Percentiles rank a stretch among this genome's conserved stretches.
These are phyloP conservation scores for Diaporthe sp. DNA, from an alignment of 2,329 filamentous ascomycete genomes.

Conservation along the genomic window DNA sequence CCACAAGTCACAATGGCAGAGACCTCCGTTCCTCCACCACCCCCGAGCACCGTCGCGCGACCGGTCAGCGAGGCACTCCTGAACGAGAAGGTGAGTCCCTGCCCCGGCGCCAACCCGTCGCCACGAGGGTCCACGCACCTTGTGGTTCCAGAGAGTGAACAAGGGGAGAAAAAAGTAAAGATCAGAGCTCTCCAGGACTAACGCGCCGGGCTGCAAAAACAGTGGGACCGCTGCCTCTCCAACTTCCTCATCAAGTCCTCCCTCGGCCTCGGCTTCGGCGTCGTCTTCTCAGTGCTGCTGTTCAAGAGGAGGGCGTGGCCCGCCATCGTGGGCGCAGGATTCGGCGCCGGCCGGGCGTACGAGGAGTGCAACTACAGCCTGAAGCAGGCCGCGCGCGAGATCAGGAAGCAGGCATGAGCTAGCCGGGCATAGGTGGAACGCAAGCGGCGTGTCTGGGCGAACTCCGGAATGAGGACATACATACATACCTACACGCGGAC, in stretches of 20 bases:
- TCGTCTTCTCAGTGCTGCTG: slow-evolving; percentile 97
- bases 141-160: neutral
- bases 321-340: slow-evolving; percentile 92
- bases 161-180: no score
- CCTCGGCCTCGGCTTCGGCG: slow-evolving; percentile 94
- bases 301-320: slow-evolving; percentile 99
- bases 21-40: slow-evolving; percentile 62
- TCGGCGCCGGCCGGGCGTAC: slow-evolving; percentile 95
- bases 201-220: slow-evolving; percentile 5
- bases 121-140: neutral
- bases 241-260: slow-evolving; percentile 97
- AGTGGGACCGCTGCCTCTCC: slow-evolving; percentile 99
- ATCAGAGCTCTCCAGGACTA: neutral
- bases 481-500: neutral
- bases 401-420: slow-evolving; percentile 61
- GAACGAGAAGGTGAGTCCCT: slow-evolving; percentile 89
- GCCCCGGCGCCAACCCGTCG: no score
- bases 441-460: neutral
- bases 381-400: slow-evolving; percentile 69
- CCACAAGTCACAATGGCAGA: slow-evolving; percentile 61
- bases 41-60: slow-evolving; percentile 75
- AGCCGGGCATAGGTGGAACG: neutral
- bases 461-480: neutral
- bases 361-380: slow-evolving; percentile 94
- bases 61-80: slow-evolving; percentile 97